phyloP scores from a whole-genome alignment of 805 yeast genomes.

The Ogataea ramenticola region DNA sequence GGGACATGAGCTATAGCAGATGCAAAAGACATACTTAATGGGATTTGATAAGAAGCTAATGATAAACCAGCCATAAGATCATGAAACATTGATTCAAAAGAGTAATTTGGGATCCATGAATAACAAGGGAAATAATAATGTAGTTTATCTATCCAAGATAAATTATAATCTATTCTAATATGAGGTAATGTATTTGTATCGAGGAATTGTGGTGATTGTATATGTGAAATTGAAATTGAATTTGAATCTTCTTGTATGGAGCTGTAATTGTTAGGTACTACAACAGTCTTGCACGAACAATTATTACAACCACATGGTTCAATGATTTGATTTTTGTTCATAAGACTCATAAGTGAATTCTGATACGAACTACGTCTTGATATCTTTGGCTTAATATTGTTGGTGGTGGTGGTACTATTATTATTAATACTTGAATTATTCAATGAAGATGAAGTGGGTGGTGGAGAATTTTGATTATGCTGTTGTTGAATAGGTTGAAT shows the following conservation, averaged over 20 bases:
- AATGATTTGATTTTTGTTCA: not conserved
- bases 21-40: conserved; percentile 76
- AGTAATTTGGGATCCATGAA: conserved; percentile 59
- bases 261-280: not conserved
- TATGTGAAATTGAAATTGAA: too few relatives aligned
- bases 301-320: not conserved
- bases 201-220: not conserved
- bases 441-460: not conserved
- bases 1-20: conserved; percentile 80
- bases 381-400: not conserved
- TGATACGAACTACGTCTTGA: not conserved
- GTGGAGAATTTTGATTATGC: not conserved
- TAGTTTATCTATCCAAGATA: conserved; percentile 21
- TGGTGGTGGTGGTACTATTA: not conserved
- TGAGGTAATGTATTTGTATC: conserved; percentile 1
- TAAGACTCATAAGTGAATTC: not conserved
- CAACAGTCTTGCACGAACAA: not conserved
- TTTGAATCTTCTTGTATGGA: not conserved
- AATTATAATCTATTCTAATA: conserved; percentile 1
- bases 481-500: too few relatives aligned
- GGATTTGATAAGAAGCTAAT: conserved; percentile 85
- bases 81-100: conserved; percentile 30
- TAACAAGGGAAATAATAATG: conserved; percentile 64
- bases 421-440: not conserved
- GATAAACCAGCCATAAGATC: conserved; percentile 84